Percentiles rank a stretch among this genome's conserved stretches.
Evolutionary conservation across 1,284 basidiomycete genomes (phyloP).

Genomic region (Pseudozyma sp.): DNA sequence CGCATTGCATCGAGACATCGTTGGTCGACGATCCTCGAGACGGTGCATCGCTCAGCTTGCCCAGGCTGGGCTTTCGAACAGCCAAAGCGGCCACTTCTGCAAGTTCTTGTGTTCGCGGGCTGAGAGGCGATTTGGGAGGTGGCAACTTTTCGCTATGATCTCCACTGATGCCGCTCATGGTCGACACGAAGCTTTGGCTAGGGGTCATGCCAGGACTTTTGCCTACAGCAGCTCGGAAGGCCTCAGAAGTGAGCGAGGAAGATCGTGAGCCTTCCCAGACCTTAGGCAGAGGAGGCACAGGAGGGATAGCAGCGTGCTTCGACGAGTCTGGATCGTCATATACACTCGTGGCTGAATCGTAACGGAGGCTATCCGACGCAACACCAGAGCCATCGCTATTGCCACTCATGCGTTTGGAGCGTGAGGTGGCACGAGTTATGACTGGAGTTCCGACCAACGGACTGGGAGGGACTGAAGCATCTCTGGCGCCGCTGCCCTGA

Average conservation of each 20-base stretch:
- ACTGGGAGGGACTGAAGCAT: slow-evolving; percentile 20
- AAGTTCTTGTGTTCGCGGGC: slow-evolving; percentile 41
- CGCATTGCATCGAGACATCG: slow-evolving; percentile 27
- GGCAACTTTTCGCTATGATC: slow-evolving; percentile 33
- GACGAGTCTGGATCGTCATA: slow-evolving; percentile 31
- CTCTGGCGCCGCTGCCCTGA: slow-evolving; percentile 12
- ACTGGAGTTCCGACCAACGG: slow-evolving; percentile 21
- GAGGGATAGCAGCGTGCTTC: slow-evolving; percentile 76
- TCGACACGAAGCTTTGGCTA: slow-evolving; percentile 38
- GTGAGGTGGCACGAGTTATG: slow-evolving; percentile 21
- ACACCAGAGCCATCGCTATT: slow-evolving; percentile 37
- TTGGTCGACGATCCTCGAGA: slow-evolving; percentile 31
- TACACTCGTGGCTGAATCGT: slow-evolving; percentile 16
- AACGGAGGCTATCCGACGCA: slow-evolving; percentile 24
- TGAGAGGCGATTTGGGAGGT: slow-evolving; percentile 44
- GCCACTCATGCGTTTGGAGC: slow-evolving; percentile 46
- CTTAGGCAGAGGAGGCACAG: slow-evolving; percentile 95
- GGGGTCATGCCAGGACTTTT: slow-evolving; percentile 32
- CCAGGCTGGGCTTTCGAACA: slow-evolving; percentile 27
- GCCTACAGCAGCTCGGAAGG: slow-evolving; percentile 24
- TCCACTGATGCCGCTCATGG: slow-evolving; percentile 31
- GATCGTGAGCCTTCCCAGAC: slow-evolving; percentile 83
- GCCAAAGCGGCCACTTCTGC: slow-evolving; percentile 44
- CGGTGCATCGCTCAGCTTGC: slow-evolving; percentile 21
- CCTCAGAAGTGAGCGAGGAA: slow-evolving; percentile 67